phyloP scores from a whole-genome alignment of 495 filamentous ascomycete genomes.

The Talaromyces liani region DNA sequence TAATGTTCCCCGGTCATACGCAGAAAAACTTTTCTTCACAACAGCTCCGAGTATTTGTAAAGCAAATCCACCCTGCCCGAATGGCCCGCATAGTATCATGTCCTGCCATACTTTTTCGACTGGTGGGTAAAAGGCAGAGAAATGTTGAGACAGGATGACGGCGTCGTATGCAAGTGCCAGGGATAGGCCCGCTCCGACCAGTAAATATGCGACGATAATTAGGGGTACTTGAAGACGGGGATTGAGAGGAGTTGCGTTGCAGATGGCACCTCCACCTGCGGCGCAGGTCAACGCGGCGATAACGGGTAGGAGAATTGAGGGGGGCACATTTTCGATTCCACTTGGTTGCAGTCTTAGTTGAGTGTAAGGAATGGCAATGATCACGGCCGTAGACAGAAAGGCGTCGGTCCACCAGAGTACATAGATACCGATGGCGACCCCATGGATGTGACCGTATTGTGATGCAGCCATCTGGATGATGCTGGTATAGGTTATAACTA shows the following conservation, averaged over 20 bases:
- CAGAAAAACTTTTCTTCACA: conserved; percentile 17
- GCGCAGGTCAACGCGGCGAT: conserved; percentile 24
- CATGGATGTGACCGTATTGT: conserved; percentile 13
- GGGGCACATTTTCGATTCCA: conserved; percentile 13
- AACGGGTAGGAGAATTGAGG: conserved; percentile 19
- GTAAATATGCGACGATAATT: conserved; percentile 26
- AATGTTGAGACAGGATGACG: conserved; percentile 19
- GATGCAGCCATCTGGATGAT: conserved; percentile 21
- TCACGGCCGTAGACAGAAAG: conserved; percentile 15
- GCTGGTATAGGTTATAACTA: conserved; percentile 22
- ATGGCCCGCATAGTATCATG: conserved; percentile 31
- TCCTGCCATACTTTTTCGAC: conserved; percentile 23
- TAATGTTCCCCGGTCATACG: conserved; percentile 19
- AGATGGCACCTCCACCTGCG: conserved; percentile 23
- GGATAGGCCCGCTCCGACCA: conserved; percentile 21
- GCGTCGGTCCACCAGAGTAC: conserved; percentile 27
- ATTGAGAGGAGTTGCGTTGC: conserved; percentile 12
- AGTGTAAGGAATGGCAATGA: conserved; percentile 19
- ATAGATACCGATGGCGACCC: conserved; percentile 14
- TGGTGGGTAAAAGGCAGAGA: conserved; percentile 14
- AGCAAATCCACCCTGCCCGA: conserved; percentile 26
- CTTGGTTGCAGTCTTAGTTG: conserved; percentile 24
- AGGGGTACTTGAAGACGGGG: conserved; percentile 22
- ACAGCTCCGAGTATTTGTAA: conserved; percentile 20
- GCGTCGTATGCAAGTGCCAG: conserved; percentile 14